phyloP scores from a whole-genome alignment of 1,284 basidiomycete species.

The Fomitopsis schrenkii region DNA sequence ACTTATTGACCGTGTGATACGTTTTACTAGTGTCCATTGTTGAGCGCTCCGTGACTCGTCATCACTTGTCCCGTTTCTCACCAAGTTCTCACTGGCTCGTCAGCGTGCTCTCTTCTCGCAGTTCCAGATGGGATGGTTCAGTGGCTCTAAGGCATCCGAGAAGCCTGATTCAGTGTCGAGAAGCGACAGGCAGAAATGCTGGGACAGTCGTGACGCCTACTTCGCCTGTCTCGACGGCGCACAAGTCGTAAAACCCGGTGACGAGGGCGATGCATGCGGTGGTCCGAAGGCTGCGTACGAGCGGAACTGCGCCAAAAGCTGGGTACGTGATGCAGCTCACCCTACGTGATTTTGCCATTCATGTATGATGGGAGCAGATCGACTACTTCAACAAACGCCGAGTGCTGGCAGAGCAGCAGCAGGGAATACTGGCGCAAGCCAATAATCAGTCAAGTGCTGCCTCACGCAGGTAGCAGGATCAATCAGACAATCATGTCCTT shows the following conservation, averaged over 20 bases:
- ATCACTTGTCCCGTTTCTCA: too few relatives aligned
- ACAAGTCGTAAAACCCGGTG: slow-evolving; percentile 64
- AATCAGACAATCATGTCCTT: not conserved
- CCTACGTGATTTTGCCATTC: not conserved
- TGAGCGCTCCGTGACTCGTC: too few relatives aligned
- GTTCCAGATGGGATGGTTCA: slow-evolving; percentile 32
- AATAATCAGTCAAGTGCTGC: slow-evolving; percentile 45
- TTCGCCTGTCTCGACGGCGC: slow-evolving; percentile 69
- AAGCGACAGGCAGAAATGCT: slow-evolving; percentile 65
- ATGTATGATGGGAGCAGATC: slow-evolving; percentile 43
- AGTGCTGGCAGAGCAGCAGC: slow-evolving; percentile 70
- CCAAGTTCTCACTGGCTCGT: too few relatives aligned
- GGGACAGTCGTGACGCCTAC: slow-evolving; percentile 74
- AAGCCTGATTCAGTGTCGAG: slow-evolving; percentile 41
- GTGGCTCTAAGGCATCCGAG: slow-evolving; percentile 27
- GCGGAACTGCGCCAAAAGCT: slow-evolving; percentile 73
- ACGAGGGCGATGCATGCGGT: slow-evolving; percentile 54
- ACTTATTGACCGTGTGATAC: too few relatives aligned
- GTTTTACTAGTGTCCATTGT: too few relatives aligned
- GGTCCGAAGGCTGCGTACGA: slow-evolving; percentile 52
- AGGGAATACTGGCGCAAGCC: slow-evolving; percentile 56
- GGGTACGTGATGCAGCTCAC: slow-evolving; percentile 48
- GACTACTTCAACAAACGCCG: slow-evolving; percentile 83
- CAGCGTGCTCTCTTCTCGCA: not conserved
- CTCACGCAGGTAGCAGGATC: slow-evolving; percentile 22